Conservation (phyloP, 192 early-diverging fungal species). For the Rhizoclosmatium sp. region DNA sequence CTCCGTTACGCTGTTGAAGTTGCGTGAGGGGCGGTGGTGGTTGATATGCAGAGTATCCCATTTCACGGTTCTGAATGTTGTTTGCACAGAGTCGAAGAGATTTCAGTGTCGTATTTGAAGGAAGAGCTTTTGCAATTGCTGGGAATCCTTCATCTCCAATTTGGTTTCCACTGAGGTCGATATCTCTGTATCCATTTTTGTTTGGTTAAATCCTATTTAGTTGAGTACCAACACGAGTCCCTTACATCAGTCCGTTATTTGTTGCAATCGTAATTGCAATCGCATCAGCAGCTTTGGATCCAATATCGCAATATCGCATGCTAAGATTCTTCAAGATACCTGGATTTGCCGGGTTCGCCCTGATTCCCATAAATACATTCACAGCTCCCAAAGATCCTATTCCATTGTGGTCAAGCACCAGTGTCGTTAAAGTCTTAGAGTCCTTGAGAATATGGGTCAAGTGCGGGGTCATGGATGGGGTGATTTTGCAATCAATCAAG, state of each 20-base stretch:
- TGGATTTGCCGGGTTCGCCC: conserved; percentile 23
- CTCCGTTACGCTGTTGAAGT: neutral
- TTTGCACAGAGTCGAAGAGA: conserved; percentile 45
- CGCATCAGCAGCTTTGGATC: conserved; percentile 31
- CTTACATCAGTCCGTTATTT: conserved; percentile 34
- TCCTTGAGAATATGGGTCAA: conserved; percentile 16
- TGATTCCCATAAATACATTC: conserved; percentile 39
- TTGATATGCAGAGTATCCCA: neutral
- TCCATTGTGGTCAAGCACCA: conserved; percentile 51
- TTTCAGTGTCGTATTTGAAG: conserved; percentile 48
- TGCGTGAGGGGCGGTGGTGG: neutral
- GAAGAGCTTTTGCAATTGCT: conserved; percentile 36
- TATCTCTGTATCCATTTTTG: conserved; percentile 34
- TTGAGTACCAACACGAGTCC: neutral
- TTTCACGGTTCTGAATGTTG: conserved; percentile 45
- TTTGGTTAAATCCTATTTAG: neutral
- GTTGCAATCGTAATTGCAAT: conserved; percentile 38
- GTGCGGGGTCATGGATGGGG: conserved; percentile 28
- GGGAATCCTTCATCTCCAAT: conserved; percentile 46
- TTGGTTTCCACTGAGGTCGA: conserved; percentile 45
- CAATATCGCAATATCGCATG: conserved; percentile 48
- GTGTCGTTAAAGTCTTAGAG: conserved; percentile 34
- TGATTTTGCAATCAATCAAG: conserved; percentile 52
- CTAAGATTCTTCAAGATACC: conserved; percentile 35
- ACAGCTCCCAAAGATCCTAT: conserved; percentile 39